Evolutionary conservation across 1,284 basidiomycete genomes (phyloP), one percentile per base, ranked within the genome.

Genomic region (Tranzscheliella williamsii): DNA sequence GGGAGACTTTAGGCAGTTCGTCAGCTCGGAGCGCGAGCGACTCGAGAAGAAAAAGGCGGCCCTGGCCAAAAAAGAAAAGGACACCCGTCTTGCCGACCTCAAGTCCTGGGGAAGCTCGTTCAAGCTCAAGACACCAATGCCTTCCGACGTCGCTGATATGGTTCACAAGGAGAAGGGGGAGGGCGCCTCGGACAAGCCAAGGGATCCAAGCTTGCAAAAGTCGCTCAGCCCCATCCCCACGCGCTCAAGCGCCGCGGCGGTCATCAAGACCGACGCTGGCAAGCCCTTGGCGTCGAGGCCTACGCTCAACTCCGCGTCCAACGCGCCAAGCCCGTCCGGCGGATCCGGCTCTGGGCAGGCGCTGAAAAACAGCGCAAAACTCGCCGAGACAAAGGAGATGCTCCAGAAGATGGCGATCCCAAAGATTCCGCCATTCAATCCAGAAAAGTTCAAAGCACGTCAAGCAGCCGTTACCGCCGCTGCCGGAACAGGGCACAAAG

Each of bases 71-170:
- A 89, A 84, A 73, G 94, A 96, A 78, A 91, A 91, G 85, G 90
- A 93, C 76, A 90, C 88, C 73, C 85, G 87, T 44, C 85, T 96
- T 80, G 88, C 91, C 11, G 93, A 97, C 40, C 81, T 97, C 39
- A 85, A 91, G 75, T 88, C 88, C 79, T 98, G 96, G 81, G 90
- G 90, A 67, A 84, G 89, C 76, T 88, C 80, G 62, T 98, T 98
- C 85, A 95, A 94, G 89, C 85, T 95, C 42, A 93, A 92, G 75
- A 88, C 91, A 74, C 90, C 91, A 7, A 90, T 96, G 63, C 93
- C 91, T 11, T 88, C 90, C 36, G 94, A 97, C 78, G 84, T 97
- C 42, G 87, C 95, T n/a, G 84, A 88, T 4, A 91, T 60, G 47
- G 52, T 53, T 40, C 52, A 58, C 33, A 61, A 62, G 44, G 65